Evolutionary conservation across 768 basidiomycete genomes (phyloP), one percentile per base, ranked within the genome.

Genomic region (Auricularia auricula-judae): DNA sequence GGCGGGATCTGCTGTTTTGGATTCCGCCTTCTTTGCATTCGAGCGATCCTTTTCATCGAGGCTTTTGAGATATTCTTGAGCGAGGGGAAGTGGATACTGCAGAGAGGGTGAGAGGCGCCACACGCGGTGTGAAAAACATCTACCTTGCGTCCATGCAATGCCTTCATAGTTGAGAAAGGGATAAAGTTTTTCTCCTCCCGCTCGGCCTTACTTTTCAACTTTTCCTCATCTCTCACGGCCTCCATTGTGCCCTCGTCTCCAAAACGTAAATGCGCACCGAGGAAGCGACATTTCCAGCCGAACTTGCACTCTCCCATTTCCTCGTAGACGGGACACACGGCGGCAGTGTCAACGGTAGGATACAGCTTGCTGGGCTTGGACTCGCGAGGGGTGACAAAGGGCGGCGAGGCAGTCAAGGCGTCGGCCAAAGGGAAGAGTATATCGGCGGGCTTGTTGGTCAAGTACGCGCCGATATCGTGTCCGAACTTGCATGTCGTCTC

Each of bases 201-300:
- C 0, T 80, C 74, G 3, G 79, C 66, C 11, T 80, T 82, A 36
- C 69, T 75, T 21, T 80, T 82, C 70, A 82, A 82, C 72, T 82
- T 86, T 44, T 85, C 83, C 65, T 84, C 82, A 68, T 92, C 84
- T 4, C 76, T 75, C 0, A 80, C 66, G 1, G 88, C 70, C 33
- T 73, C 73, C 16, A 83, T 68, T 2, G 74, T 67, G 1, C 83
- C 85, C 29, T 29, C 29, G 16, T 79, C 79, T 36, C 80, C 77
- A 42, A 76, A 74, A 18, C 71, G 75, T 11, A 88, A 76, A 73
- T 99, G 96, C 3, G 83, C 86, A 12, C 88, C 87, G 4, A 97
- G 81, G 75, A 89, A 97, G 2, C 97, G 85, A 72, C 97, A 99
- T 73, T 93, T 92, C 74, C 90, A 86, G 11, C 94, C 97, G 69